Evolutionary conservation across 148 eudicot species (phyloP).

Genomic region (Bassia scoparia): DNA sequence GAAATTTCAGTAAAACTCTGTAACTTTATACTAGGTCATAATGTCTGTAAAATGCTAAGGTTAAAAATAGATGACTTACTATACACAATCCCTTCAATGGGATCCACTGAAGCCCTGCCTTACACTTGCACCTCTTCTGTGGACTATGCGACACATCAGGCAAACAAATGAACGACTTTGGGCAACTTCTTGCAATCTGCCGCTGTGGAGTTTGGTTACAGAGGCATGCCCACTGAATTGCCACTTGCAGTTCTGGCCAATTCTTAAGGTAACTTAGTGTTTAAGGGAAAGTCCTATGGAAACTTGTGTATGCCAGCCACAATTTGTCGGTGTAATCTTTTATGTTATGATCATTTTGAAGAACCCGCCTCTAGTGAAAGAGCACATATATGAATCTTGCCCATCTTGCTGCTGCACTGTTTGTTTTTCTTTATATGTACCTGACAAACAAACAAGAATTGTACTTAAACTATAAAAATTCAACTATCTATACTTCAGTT

Average conservation of each 20-base stretch:
- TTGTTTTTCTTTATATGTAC: slow-evolving; percentile 23
- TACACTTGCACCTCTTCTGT: slow-evolving; percentile 44
- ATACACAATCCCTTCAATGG: slow-evolving; percentile 41
- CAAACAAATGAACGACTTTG: slow-evolving; percentile 38
- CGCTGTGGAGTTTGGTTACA: slow-evolving; percentile 25
- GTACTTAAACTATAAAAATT: too few relatives aligned
- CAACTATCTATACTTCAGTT: too few relatives aligned
- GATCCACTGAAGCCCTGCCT: slow-evolving; percentile 35
- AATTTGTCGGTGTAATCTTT: slow-evolving; percentile 35
- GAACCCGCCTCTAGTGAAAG: slow-evolving; percentile 50
- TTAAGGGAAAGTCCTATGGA: slow-evolving; percentile 31
- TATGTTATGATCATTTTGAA: slow-evolving; percentile 36
- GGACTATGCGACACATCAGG: slow-evolving; percentile 19
- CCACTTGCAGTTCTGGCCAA: slow-evolving; percentile 51
- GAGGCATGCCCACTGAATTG: slow-evolving; percentile 45
- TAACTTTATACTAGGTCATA: neutral
- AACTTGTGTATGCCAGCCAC: slow-evolving; percentile 49
- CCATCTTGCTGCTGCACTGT: slow-evolving; percentile 29
- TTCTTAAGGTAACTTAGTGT: slow-evolving; percentile 36
- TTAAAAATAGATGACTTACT: slow-evolving; percentile 30
- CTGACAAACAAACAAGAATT: neutral
- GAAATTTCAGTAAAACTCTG: too few relatives aligned
- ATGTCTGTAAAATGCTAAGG: neutral
- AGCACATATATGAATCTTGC: slow-evolving; percentile 33
- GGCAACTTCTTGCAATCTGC: slow-evolving; percentile 37